Base-by-base conservation (phyloP, 2,329 filamentous ascomycete genomes). In the Shiraia sp. region DNA sequence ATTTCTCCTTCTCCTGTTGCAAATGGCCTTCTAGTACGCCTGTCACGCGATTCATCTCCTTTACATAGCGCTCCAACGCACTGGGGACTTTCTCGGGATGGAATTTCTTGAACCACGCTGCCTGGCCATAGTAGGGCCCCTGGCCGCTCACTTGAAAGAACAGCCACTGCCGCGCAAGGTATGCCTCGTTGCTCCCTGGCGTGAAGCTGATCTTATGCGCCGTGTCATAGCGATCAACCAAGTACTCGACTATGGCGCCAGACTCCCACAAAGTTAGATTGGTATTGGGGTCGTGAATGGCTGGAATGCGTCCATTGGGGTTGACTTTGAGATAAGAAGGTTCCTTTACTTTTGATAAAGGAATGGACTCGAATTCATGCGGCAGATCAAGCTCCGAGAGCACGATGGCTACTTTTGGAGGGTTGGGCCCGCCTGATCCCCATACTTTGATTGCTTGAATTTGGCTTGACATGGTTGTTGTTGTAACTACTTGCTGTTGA, bases 251-350 rank as follows among this genome's bases (percentile, higher is more conserved):
- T 36, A 75, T 75, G 30, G 73, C 72, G 28, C 71, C 72, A 14
- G 70, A 72, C 42, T 76, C 72, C 71, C 72, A 74, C 2, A 75
- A 45, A 0, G 67, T 72, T 36, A 74, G 49, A 16, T 49, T 53
- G 9, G 64, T 71, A 57, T 76, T 76, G 1, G 73, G 74, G 52
- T 77, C 75, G 14, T 72, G 49, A 47, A 77, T 72, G 3, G 70
- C 68, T n/a, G 74, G 73, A 16, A 74, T 57, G 13, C 72, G 63
- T 17, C 57, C 59, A 17, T 74, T 74, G 36, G 70, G 69, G 49
- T 74, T 74, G 49, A 72, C 37, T 31, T 53, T 56, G 25, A 68
- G 53, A 60, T 66, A 78, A 2, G 61, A 55, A 5, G 63, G 57
- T 9, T 59, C 55, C 47, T 77, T 77, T 19, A 77, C 40, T 5